These are phyloP conservation scores for Boletus tylopilopsis DNA, from an alignment of 768 basidiomycete species.

Conservation along the genomic window DNA sequence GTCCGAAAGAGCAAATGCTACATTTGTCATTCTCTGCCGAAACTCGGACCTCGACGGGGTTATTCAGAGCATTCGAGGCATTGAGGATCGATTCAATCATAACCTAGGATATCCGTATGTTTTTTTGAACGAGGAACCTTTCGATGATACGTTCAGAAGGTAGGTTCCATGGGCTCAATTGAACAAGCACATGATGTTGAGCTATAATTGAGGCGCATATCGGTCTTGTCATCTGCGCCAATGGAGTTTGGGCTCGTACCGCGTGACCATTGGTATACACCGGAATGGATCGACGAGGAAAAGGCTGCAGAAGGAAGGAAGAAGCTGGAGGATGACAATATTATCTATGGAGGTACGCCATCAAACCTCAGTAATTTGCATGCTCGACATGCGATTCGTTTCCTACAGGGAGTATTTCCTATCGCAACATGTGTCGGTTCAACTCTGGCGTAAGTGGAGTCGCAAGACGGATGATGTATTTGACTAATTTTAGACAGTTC, in stretches of 20 bases:
- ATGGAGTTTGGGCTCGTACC: slow-evolving; percentile 60
- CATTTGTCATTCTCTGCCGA: slow-evolving; percentile 53
- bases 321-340: slow-evolving; percentile 45
- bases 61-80: slow-evolving; percentile 45
- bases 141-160: slow-evolving; percentile 50
- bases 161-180: slow-evolving; percentile 7
- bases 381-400: neutral
- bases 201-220: slow-evolving; percentile 28
- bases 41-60: slow-evolving; percentile 46
- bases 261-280: slow-evolving; percentile 63
- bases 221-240: slow-evolving; percentile 39
- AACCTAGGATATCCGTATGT: slow-evolving; percentile 57
- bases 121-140: slow-evolving; percentile 62
- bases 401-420: slow-evolving; percentile 26
- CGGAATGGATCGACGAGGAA: slow-evolving; percentile 68
- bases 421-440: slow-evolving; percentile 76
- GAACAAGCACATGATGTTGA: slow-evolving; percentile 6
- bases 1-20: slow-evolving; percentile 46
- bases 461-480: neutral
- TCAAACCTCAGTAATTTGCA: neutral
- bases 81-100: slow-evolving; percentile 61
- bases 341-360: slow-evolving; percentile 48
- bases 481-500: slow-evolving; percentile 33
- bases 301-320: slow-evolving; percentile 48
- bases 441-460: slow-evolving; percentile 55